Evolutionary conservation across 2,329 filamentous ascomycete species (phyloP), one percentile per base, ranked within the genome.

Genomic region (Calonectria multiphialidica): DNA sequence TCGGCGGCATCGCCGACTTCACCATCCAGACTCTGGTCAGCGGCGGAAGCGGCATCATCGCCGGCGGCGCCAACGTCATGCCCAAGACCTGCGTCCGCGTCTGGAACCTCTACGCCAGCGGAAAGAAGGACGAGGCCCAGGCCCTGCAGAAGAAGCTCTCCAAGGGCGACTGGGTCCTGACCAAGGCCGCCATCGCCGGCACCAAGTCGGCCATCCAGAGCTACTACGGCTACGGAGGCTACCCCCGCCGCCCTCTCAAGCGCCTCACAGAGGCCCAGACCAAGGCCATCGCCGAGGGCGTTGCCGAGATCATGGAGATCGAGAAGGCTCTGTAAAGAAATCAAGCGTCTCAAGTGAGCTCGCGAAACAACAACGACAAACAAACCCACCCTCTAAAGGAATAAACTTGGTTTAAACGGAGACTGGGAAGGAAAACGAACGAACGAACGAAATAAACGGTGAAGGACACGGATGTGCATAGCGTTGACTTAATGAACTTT

Each of bases 1-100:
- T 97, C 80, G 95, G 95, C 55, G 95, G 95, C 75, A 94, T 97
- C 82, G 95, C 93, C 80, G 95, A 97, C 84, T 97, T 97, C 83
- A 95, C 94, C 1, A 88, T 94, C 33, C 95, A 96, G 85, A 96
- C 94, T 1, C 89, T 96, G 5, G 89, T 93, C 72, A 94, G 91
- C 59, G 95, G 95, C 59, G 95, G 95, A 50, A 93, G 91, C 68
- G 95, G 95, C 37, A 95, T 97, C 83, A 97, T 97, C 79, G 94
- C 94, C 18, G 95, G 95, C 23, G 92, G 94, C 49, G 95, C 94
- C 73, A 98, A 97, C 81, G 92, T 97, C 70, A 91, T 96, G 84
- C 95, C 95, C 63, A 95, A 96, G 86, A 87, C 93, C 8, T 96
- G 94, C 80, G 93, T 93, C 62, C 91, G 90, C 81, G 90, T 97